Evolutionary conservation across 2,329 filamentous ascomycete genomes (phyloP).

Genomic region (Leptographium galeiforme): DNA sequence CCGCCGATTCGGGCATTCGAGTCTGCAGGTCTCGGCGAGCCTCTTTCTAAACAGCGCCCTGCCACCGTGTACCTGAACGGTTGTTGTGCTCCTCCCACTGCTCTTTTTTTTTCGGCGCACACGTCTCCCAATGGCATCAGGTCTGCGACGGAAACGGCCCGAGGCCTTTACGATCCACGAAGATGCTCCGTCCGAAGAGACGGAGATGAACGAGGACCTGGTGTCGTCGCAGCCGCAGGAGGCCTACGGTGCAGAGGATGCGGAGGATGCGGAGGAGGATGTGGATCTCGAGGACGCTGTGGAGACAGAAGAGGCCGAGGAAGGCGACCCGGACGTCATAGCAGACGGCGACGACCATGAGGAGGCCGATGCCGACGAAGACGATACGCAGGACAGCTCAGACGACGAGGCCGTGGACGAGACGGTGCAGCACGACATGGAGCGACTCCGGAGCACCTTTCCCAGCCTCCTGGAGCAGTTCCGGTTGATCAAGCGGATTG

Average conservation of each 20-base stretch:
- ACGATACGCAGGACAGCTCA: conserved; percentile 34
- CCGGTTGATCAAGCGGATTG: conserved; percentile 88
- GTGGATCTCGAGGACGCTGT: conserved; percentile 28
- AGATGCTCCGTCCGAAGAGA: conserved; percentile 32
- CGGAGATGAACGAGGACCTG: conserved; percentile 34
- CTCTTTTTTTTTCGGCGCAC: background rate
- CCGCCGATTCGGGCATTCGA: too few relatives aligned
- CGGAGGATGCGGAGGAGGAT: conserved; percentile 13
- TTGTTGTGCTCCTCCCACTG: background rate
- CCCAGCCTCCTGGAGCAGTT: conserved; percentile 73
- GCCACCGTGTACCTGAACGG: too few relatives aligned
- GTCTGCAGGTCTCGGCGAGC: too few relatives aligned
- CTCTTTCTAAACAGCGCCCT: too few relatives aligned
- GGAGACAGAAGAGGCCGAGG: conserved; percentile 30
- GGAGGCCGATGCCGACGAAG: conserved; percentile 19
- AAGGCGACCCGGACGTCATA: conserved; percentile 24
- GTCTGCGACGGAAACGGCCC: conserved; percentile 17
- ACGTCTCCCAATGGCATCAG: conserved; percentile 7
- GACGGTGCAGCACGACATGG: conserved; percentile 72
- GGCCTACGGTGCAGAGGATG: conserved; percentile 16
- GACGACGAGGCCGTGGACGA: conserved; percentile 53
- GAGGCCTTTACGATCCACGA: conserved; percentile 35
- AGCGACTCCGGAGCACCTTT: conserved; percentile 68
- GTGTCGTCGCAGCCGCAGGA: conserved; percentile 12
- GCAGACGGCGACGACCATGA: conserved; percentile 18